Base-by-base conservation (phyloP, 805 yeast genomes). In the Wickerhamiella cacticola region DNA sequence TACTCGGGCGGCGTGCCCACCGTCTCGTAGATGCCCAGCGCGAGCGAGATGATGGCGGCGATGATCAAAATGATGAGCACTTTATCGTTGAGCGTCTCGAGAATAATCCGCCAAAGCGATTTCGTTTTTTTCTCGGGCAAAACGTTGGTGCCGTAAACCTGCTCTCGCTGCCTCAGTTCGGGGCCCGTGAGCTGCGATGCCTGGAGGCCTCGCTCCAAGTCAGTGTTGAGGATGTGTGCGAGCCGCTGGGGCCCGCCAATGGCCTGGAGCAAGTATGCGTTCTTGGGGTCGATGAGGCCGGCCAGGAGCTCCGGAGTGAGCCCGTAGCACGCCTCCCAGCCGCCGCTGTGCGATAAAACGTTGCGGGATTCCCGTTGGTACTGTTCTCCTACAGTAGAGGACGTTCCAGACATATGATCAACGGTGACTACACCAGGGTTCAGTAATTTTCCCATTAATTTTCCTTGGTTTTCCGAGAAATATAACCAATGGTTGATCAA, bases 21-120 rank as follows among this genome's bases (percentile, higher is more conserved):
- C 1, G 94, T 79, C 65, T 92, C 94, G 62, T 92, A 92, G 6
- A 92, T 70, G 0, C 98, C 99, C 44, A 92, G 67, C 0, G 94
- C 89, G 45, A 92, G 72, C 0, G 97, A 87, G 3, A 92, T 76
- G 2, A 86, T 67, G 2, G 98, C 98, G 0, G 96, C 96, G 1
- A 83, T 71, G 1, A 84, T 70, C 56, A 92, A 71, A 54, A 94
- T 68, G 48, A 92, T 80, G 63, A 94, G 72, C 18, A 92, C 94
- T 63, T 87, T 85, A 63, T 92, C 99, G 50, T 88, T 79, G 67
- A 92, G 67, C 2, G 96, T 96, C 56, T 82, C 84, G 69, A 74
- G 77, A 55, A 92, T 79, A 35, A 92, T 70, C 50, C 61, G 57
- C 40, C 80, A 66, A 52, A 92, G 79, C 1, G 85, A 70, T 59